These are phyloP conservation scores for Verticillium zaregamsianum DNA, from an alignment of 2,329 filamentous ascomycete species.

Conservation along the genomic window DNA sequence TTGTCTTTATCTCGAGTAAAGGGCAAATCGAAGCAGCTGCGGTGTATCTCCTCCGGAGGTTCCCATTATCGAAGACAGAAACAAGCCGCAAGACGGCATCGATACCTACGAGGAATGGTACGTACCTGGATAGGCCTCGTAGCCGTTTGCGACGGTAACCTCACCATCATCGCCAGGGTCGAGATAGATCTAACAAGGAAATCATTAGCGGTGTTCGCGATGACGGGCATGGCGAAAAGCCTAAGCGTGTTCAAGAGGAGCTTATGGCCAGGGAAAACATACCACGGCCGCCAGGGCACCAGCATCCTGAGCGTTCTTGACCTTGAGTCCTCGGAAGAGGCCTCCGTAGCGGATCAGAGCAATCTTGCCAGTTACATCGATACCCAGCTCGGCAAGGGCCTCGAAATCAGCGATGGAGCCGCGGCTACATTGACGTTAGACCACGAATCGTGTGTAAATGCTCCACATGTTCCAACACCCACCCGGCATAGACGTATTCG, in stretches of 20 bases:
- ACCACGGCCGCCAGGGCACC: slow-evolving; percentile 65
- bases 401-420: slow-evolving; percentile 72
- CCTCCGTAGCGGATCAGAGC: slow-evolving; percentile 72
- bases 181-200: slow-evolving; percentile 50
- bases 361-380: slow-evolving; percentile 72
- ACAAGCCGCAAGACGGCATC: too few relatives aligned
- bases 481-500: slow-evolving; percentile 73
- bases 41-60: too few relatives aligned
- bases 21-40: too few relatives aligned
- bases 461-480: slow-evolving; percentile 1
- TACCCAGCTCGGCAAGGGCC: slow-evolving; percentile 62
- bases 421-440: slow-evolving; percentile 26
- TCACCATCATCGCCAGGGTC: slow-evolving; percentile 75
- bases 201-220: neutral
- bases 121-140: slow-evolving; percentile 60
- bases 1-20: neutral
- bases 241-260: too few relatives aligned
- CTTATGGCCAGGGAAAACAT: neutral
- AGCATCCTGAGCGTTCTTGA: slow-evolving; percentile 75
- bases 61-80: too few relatives aligned
- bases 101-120: neutral
- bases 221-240: too few relatives aligned
- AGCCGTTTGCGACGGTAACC: slow-evolving; percentile 69
- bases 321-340: slow-evolving; percentile 76
- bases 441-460: neutral